These are phyloP conservation scores for Phytophthora sp. DNA, from an alignment of 352 stramenopile genomes.

Conservation along the genomic window DNA sequence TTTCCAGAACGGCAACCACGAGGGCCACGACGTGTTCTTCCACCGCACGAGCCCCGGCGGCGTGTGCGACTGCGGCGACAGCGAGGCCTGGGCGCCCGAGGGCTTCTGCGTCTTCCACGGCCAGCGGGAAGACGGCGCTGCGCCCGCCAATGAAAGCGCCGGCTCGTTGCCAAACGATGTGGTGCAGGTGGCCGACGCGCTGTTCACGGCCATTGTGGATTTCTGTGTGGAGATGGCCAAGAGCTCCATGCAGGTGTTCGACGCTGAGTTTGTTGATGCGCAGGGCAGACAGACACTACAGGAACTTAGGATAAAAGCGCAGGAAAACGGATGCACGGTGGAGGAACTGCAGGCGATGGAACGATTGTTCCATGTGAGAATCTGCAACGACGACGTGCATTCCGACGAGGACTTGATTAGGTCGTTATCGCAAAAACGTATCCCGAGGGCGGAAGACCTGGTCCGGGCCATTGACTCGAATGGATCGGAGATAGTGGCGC, in stretches of 20 bases:
- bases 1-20: slow-evolving; percentile 95
- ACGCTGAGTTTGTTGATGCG: slow-evolving; percentile 59
- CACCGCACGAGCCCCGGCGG: slow-evolving; percentile 76
- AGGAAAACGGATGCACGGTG: slow-evolving; percentile 10
- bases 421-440: slow-evolving; percentile 85
- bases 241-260: slow-evolving; percentile 73
- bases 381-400: slow-evolving; percentile 99
- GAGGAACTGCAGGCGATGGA: slow-evolving; percentile 33
- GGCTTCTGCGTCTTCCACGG: slow-evolving; percentile 95
- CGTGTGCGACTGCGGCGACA: slow-evolving; percentile 99
- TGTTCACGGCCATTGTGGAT: slow-evolving; percentile 77
- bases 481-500: slow-evolving; percentile 70
- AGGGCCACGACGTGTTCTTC: slow-evolving; percentile 93
- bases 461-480: slow-evolving; percentile 79
- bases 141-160: slow-evolving; percentile 24
- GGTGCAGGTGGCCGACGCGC: slow-evolving; percentile 53
- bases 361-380: slow-evolving; percentile 88
- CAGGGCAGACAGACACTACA: slow-evolving; percentile 51
- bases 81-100: slow-evolving; percentile 95
- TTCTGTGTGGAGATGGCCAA: slow-evolving; percentile 81
- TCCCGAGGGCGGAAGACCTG: slow-evolving; percentile 60
- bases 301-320: slow-evolving; percentile 23
- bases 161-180: slow-evolving; percentile 46
- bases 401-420: slow-evolving; percentile 97
- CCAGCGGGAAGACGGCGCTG: slow-evolving; percentile 27